A percentile compares a stretch with the other conserved stretches of the same genome.
phyloP scores from a whole-genome alignment of 164 flowering plant genomes.

The Chimonanthus salicifolius region DNA sequence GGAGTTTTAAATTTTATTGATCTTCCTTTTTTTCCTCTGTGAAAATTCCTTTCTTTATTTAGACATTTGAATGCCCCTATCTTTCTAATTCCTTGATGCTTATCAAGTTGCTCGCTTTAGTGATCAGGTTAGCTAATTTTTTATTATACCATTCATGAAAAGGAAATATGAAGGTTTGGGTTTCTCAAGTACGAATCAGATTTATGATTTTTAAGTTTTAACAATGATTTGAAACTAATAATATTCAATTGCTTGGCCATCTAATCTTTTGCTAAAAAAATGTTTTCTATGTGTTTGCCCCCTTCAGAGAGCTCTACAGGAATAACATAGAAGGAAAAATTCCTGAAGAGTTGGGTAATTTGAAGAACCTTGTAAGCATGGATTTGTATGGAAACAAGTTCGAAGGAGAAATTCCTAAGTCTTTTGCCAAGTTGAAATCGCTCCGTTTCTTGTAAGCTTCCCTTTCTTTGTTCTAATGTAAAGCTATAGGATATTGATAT shows the following conservation, averaged over 20 bases:
- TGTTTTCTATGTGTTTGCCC: neutral
- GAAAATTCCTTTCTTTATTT: neutral
- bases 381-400: conserved; percentile 64
- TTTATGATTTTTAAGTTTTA: no score
- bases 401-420: conserved; percentile 65
- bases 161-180: no score
- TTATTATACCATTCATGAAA: no score
- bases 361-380: conserved; percentile 71
- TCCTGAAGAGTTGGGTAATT: conserved; percentile 73
- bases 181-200: no score
- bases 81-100: no score
- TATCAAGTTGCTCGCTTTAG: no score
- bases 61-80: neutral
- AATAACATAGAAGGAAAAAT: conserved; percentile 61
- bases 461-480: neutral
- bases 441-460: conserved; percentile 67
- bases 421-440: conserved; percentile 59
- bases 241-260: no score
- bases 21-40: no score
- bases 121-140: no score
- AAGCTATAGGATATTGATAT: neutral
- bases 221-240: neutral
- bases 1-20: no score
- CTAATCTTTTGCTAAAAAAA: no score
- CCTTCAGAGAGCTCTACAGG: conserved; percentile 66